Conservation (phyloP, 2,329 filamentous ascomycete genomes). For the Zymoseptoria tritici region DNA sequence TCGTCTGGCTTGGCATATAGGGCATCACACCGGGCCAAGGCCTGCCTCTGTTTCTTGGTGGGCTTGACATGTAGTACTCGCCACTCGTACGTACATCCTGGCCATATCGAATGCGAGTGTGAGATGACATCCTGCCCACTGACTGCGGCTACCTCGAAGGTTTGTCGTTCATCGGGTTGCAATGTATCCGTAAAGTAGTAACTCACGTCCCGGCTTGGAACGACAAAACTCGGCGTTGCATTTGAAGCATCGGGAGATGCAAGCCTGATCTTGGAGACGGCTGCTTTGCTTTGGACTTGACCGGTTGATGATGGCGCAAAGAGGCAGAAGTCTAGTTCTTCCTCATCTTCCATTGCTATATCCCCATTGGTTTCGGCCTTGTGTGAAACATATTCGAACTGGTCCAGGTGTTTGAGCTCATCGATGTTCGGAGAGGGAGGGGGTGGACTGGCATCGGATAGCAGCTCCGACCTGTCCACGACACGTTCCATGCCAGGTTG, state of each 20-base stretch:
- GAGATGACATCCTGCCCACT: conserved; percentile 12
- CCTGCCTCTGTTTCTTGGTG: conserved; percentile 9
- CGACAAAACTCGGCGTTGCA: conserved; percentile 13
- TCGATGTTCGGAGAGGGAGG: conserved; percentile 8
- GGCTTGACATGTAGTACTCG: conserved; percentile 14
- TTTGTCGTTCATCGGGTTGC: conserved; percentile 1
- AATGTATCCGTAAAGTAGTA: conserved; percentile 16
- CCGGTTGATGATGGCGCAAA: conserved; percentile 10
- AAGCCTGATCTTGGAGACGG: conserved; percentile 17
- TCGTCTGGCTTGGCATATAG: conserved; percentile 4
- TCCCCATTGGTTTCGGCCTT: not conserved
- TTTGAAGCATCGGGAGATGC: conserved; percentile 12
- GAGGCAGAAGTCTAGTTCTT: conserved; percentile 15
- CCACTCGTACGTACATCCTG: conserved; percentile 17
- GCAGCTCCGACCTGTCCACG: conserved; percentile 14
- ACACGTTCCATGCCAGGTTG: conserved; percentile 12
- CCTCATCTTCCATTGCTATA: not conserved
- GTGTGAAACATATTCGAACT: conserved; percentile 16
- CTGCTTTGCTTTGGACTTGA: not conserved
- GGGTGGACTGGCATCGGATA: conserved; percentile 7
- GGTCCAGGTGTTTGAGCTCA: conserved; percentile 1
- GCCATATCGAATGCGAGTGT: conserved; percentile 8
- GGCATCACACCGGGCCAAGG: conserved; percentile 2
- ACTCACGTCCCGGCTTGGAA: conserved; percentile 5
- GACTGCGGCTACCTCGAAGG: conserved; percentile 11